Evolutionary conservation across 2,329 filamentous ascomycete species (phyloP).

Genomic region (Acephala macrosclerotiorum): DNA sequence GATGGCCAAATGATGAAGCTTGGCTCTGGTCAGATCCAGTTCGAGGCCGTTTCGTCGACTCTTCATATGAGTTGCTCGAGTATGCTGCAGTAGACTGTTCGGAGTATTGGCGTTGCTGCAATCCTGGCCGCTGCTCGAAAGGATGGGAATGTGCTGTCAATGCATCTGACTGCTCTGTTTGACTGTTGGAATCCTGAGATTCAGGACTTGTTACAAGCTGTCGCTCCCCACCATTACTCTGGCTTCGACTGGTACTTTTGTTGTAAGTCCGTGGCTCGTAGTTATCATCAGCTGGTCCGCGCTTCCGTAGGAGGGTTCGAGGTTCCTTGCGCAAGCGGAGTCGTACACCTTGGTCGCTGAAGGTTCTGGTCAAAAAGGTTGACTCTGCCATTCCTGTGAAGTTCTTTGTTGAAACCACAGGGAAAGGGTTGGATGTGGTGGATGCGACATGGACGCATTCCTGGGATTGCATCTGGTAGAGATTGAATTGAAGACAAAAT

Average conservation of each 20-base stretch:
- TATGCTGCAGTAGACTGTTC: slow-evolving; percentile 29
- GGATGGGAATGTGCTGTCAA: slow-evolving; percentile 16
- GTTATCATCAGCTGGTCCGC: slow-evolving; percentile 43
- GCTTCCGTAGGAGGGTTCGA: slow-evolving; percentile 52
- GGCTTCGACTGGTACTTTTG: slow-evolving; percentile 18
- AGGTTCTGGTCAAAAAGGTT: slow-evolving; percentile 79
- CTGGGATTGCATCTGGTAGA: slow-evolving; percentile 71
- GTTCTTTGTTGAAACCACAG: slow-evolving; percentile 69
- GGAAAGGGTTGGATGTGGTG: slow-evolving; percentile 71
- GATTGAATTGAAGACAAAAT: slow-evolving; percentile 77
- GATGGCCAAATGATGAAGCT: slow-evolving; percentile 28
- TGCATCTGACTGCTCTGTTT: slow-evolving; percentile 23
- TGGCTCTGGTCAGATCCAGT: slow-evolving; percentile 33
- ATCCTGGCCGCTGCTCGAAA: slow-evolving; percentile 27
- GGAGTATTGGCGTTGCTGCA: slow-evolving; percentile 27
- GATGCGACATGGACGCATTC: slow-evolving; percentile 39
- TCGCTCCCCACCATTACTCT: slow-evolving; percentile 19
- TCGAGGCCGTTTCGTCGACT: slow-evolving; percentile 31
- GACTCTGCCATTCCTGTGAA: slow-evolving; percentile 85
- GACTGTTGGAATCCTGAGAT: slow-evolving; percentile 19
- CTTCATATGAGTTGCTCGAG: slow-evolving; percentile 28
- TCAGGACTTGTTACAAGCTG: slow-evolving; percentile 20
- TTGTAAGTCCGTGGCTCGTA: slow-evolving; percentile 42
- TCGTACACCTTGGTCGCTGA: slow-evolving; percentile 87
- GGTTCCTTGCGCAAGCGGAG: slow-evolving; percentile 85